Base-by-base conservation (phyloP, 805 yeast genomes). In the Metschnikowia borealis region DNA sequence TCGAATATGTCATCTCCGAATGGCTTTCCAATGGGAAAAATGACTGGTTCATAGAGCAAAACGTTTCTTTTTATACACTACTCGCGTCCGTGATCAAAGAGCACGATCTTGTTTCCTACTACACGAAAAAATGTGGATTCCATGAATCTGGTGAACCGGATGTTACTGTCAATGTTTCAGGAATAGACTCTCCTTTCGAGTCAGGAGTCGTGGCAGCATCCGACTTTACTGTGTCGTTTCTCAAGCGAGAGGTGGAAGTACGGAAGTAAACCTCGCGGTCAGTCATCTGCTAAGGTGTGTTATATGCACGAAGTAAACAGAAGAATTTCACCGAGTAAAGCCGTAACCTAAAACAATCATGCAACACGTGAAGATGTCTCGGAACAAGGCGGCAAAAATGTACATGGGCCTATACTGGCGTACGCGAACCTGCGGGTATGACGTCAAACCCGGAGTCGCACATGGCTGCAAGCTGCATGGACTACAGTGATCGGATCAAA, bases 61-160 rank as follows among this genome's bases (percentile, higher is more conserved):
- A 10, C 37, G 23, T 46, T 3, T 37, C 52, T 0, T 61, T 53
- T 11, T 46, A 75, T 17, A 55, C 66, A 5, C 21, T 71, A 6
- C 59, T 62, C 51, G 78, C 78, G 0, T 69, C 68, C 31, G 80
- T 75, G 20, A 74, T 82, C 21, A 67, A 66, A 13, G 80, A 79
- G 49, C 87, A 82, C 62, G 57, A 71, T 5, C 62, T 82, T 43
- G 75, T 68, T 2, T 67, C 62, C 2, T 81, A 73, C 60, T 82
- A 82, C 55, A 58, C 62, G 3, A 51, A 59, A 1, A 64, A 65
- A 21, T 71, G 78, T 49, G 73, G 75, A 0, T 82, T 76, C 51
- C 44, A 11, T 1, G 59, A 56, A 31, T 55, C 66, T 0, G 62
- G 51, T 2, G 59, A 61, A 13, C 55, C 61, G 3, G 70, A 60